Percentiles rank a stretch among this genome's conserved stretches.
Conservation (phyloP, 768 basidiomycete species). For the Agaricus blazei region DNA sequence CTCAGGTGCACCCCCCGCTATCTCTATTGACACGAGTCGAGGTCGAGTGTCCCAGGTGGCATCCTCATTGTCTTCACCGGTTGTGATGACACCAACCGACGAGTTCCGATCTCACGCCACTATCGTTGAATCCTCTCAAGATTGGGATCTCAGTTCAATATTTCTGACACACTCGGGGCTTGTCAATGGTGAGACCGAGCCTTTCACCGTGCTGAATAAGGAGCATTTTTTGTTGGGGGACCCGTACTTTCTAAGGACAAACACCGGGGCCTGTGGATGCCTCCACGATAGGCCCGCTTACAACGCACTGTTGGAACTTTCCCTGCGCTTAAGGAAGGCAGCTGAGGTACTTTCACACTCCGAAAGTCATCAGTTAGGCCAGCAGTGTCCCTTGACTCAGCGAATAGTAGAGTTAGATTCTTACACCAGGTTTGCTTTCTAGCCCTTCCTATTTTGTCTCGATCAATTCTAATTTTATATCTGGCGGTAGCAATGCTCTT, state of each 20-base stretch:
- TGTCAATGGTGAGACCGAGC: slow-evolving; percentile 19
- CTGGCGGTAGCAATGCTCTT: slow-evolving; percentile 1
- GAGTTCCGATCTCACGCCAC: slow-evolving; percentile 30
- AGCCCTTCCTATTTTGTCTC: neutral
- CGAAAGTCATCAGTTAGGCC: slow-evolving; percentile 32
- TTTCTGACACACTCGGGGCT: slow-evolving; percentile 31
- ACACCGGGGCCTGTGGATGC: slow-evolving; percentile 48
- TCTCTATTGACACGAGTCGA: slow-evolving; percentile 19
- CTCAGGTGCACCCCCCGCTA: slow-evolving; percentile 16
- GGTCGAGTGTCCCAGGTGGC: slow-evolving; percentile 24
- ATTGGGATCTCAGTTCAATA: slow-evolving; percentile 38
- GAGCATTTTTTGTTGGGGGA: slow-evolving; percentile 17
- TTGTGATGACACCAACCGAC: slow-evolving; percentile 42
- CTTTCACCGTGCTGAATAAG: slow-evolving; percentile 11
- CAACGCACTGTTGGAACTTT: slow-evolving; percentile 59
- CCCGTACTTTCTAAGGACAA: slow-evolving; percentile 22
- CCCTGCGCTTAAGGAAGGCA: slow-evolving; percentile 55
- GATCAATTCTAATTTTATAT: neutral
- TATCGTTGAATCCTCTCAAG: slow-evolving; percentile 24
- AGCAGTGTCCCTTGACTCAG: slow-evolving; percentile 33
- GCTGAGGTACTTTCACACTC: slow-evolving; percentile 49
- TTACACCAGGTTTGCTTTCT: slow-evolving; percentile 8
- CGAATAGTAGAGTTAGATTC: slow-evolving; percentile 38
- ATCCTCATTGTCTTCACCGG: slow-evolving; percentile 30
- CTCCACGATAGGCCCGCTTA: slow-evolving; percentile 50